A percentile compares a stretch with the other conserved stretches of the same genome.
phyloP scores from a whole-genome alignment of 2,329 filamentous ascomycete genomes.

The Meredithiella fracta region DNA sequence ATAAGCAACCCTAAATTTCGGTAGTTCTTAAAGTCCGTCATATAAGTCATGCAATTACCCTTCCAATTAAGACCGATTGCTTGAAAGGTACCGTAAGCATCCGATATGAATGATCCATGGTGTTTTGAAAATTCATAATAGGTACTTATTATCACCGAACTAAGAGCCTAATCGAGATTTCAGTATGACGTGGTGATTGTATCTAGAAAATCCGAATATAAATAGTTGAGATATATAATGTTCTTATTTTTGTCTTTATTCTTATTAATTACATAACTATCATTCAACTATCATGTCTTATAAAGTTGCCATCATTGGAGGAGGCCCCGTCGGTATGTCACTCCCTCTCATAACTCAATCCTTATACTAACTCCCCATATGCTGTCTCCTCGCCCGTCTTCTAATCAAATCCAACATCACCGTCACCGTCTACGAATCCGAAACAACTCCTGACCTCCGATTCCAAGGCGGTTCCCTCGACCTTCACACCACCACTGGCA shows the following conservation, averaged over 20 bases:
- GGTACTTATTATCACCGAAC: too few species aligned
- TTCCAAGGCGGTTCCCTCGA: slow-evolving; percentile 38
- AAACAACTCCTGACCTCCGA: slow-evolving; percentile 27
- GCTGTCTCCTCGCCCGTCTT: slow-evolving; percentile 35
- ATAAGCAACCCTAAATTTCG: too few species aligned
- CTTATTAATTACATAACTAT: neutral
- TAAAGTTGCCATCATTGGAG: slow-evolving; percentile 15
- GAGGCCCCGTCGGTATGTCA: slow-evolving; percentile 19
- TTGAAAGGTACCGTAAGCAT: too few species aligned
- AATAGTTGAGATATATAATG: too few species aligned
- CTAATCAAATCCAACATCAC: slow-evolving; percentile 30
- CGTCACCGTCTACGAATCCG: slow-evolving; percentile 34
- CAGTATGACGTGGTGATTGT: too few species aligned
- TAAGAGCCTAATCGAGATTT: too few species aligned
- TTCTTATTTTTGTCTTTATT: neutral
- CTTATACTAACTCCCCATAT: slow-evolving; percentile 5
- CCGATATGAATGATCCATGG: too few species aligned
- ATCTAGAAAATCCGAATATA: too few species aligned
- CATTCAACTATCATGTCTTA: slow-evolving; percentile 1
- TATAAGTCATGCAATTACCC: too few species aligned
- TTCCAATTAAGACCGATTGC: too few species aligned
- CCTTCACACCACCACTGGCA: slow-evolving; percentile 34
- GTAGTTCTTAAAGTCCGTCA: too few species aligned
- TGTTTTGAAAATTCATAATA: too few species aligned
- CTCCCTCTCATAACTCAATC: slow-evolving; percentile 17